These are phyloP conservation scores for Erodium maritimum DNA, from an alignment of 345 rosid genomes.

Conservation along the genomic window DNA sequence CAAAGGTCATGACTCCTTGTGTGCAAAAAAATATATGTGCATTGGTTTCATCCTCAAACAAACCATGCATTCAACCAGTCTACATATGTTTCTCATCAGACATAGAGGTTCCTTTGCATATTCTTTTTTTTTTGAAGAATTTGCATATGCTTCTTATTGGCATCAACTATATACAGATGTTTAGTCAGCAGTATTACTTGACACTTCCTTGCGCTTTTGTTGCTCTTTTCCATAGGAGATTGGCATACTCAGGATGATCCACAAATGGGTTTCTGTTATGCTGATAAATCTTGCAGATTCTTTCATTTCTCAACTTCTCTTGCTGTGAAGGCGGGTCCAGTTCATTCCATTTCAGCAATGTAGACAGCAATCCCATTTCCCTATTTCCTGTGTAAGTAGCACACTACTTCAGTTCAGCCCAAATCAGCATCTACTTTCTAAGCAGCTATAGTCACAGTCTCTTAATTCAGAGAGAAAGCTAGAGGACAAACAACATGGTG, in stretches of 20 bases:
- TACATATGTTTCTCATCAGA: too few species aligned
- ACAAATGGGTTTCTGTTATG: slow-evolving; percentile 13
- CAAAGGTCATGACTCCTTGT: too few species aligned
- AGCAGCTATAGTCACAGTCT: neutral
- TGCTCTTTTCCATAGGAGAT: slow-evolving; percentile 10
- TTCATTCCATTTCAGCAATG: slow-evolving; percentile 13
- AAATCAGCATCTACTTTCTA: neutral
- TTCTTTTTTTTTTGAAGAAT: too few species aligned
- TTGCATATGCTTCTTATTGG: too few species aligned
- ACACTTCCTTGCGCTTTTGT: neutral
- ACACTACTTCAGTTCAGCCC: neutral
- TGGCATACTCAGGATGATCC: slow-evolving; percentile 14
- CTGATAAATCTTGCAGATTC: slow-evolving; percentile 14
- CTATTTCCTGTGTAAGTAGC: slow-evolving; percentile 2
- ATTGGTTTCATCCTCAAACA: too few species aligned
- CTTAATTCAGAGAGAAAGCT: too few species aligned
- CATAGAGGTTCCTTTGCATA: too few species aligned
- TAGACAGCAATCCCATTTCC: slow-evolving; percentile 15
- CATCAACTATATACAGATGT: too few species aligned
- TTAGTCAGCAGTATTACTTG: too few species aligned
- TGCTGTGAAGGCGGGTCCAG: slow-evolving; percentile 12
- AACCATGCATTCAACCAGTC: too few species aligned
- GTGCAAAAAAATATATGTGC: too few species aligned
- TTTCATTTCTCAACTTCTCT: slow-evolving; percentile 15
- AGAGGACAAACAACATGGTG: too few species aligned